Base-by-base conservation (phyloP, 139 green algal genomes). In the Klebsormidium nitens region DNA sequence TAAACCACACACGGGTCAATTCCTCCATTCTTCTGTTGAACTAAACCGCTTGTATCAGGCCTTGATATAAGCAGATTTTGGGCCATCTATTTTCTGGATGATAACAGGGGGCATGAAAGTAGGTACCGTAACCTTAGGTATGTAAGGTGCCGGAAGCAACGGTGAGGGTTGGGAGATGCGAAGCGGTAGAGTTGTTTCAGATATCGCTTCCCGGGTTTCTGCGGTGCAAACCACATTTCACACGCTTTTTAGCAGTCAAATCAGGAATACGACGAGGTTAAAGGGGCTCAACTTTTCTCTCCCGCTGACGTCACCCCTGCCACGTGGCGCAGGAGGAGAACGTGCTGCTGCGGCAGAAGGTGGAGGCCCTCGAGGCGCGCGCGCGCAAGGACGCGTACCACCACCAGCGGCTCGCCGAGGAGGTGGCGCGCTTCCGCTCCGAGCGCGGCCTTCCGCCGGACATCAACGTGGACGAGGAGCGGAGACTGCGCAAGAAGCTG, bases 291-390 rank as follows among this genome's bases (percentile, higher is more conserved):
- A 31, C 23, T 55, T 55, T 55, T 23, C 23, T 55, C 23, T 55
- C 23, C 46, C 23, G 46, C 23, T 23, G 46, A 55, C 23, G 46
- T n/a, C 46, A 31, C 23, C 23, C 23, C 23, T 55, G 46, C 46
- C 23, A 31, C 23, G 46, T 55, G 46, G 23, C 46, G 46, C 46
- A 55, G 46, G 46, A 55, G 46, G 46, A 55, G 46, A 55, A 55
- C 46, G 23, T 31, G 23, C 23, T 31, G 23, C 46, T 55, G 23
- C 23, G 23, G 46, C 23, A 23, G 23, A 23, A 55, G 23, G 23
- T 55, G 46, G 46, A 55, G 46, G 46, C 46, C 23, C 46, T 55
- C 23, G 46, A 55, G 23, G 23, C 23, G 46, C 23, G 23, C 23
- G 23, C 46, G 23, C 46, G 46, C 46, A 55, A 23, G 23, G 46